These are phyloP conservation scores for Yamadazyma akitaensis DNA, from an alignment of 805 yeast species.

Conservation along the genomic window DNA sequence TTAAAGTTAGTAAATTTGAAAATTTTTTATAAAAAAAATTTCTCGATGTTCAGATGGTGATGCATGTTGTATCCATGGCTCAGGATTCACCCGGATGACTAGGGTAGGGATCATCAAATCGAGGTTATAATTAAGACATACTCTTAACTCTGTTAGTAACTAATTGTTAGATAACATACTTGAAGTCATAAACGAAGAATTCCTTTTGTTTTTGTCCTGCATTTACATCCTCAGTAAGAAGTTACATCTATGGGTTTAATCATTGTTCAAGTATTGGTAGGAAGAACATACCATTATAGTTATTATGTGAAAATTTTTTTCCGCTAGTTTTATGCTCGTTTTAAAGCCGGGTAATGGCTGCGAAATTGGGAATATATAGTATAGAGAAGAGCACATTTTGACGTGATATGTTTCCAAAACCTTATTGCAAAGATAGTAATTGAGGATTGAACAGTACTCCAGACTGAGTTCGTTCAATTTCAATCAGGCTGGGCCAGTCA, in stretches of 20 bases:
- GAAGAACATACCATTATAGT: conserved; percentile 1
- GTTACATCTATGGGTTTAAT: conserved; percentile 23
- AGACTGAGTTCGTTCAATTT: too few relatives aligned
- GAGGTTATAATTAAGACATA: conserved; percentile 5
- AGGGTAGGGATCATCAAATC: conserved; percentile 27
- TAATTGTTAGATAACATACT: background rate
- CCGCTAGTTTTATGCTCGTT: background rate
- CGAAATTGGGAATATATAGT: background rate
- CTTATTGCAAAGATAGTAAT: too few relatives aligned
- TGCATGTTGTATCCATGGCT: conserved; percentile 88
- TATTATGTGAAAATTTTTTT: background rate
- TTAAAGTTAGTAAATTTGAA: conserved; percentile 5
- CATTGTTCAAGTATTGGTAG: conserved; percentile 13
- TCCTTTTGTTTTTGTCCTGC: conserved; percentile 70
- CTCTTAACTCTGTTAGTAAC: conserved; percentile 6
- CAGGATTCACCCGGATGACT: conserved; percentile 57
- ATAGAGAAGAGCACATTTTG: too few relatives aligned
- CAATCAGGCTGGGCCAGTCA: too few relatives aligned
- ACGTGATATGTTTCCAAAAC: too few relatives aligned
- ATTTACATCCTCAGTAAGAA: conserved; percentile 67
- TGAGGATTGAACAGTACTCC: too few relatives aligned
- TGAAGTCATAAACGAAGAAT: conserved; percentile 72
- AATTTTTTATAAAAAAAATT: background rate
- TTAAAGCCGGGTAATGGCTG: background rate
- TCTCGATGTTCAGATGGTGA: conserved; percentile 80